Base-by-base conservation (phyloP, 2,329 filamentous ascomycete species). In the Penicillium palitans region DNA sequence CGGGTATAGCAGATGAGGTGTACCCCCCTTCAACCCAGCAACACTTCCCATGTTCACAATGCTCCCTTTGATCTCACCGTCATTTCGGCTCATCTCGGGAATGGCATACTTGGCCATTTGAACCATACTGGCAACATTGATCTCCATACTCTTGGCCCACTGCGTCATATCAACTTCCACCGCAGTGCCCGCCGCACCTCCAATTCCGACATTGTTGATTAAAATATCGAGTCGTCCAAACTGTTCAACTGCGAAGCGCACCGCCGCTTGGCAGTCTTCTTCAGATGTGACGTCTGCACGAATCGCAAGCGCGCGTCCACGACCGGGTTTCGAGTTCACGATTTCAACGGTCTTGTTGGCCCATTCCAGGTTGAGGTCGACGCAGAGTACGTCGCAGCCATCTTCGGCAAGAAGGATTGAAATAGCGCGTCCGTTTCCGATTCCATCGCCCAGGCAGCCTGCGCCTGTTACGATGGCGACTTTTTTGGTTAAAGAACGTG, bases 41-140 rank as follows among this genome's bases (percentile, higher is more conserved):
- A 88, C 85, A 47, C 79, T 83, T 2, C 82, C 83, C 78, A 89
- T 84, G 66, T 89, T 89, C n/a, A 70, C 66, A 31, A 69, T 66
- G 29, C 61, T 69, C 4, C 68, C 68, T 29, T 60, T 62, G 53
- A 74, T 66, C 37, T 80, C 76, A 0, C 76, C 76, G 7, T 79
- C 73, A 55, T 87, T 87, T 55, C 76, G 78, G 25, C 63, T 61
- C 86, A 89, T 89, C 3, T 75, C 81, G 0, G 86, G 86, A 31
- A 89, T 81, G 0, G 81, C 80, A 63, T 83, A 82, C 65, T 87
- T 87, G 19, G 78, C 76, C 84, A 89, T 88, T 55, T 83, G 76
- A 31, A 88, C 81, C 86, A 89, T 89, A 64, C 82, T 86, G 5
- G 80, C 80, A 4, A 89, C 83, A 65, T 89, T 89, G 47, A 88